phyloP scores from a whole-genome alignment of 164 flowering plant species.

The Santalum album region DNA sequence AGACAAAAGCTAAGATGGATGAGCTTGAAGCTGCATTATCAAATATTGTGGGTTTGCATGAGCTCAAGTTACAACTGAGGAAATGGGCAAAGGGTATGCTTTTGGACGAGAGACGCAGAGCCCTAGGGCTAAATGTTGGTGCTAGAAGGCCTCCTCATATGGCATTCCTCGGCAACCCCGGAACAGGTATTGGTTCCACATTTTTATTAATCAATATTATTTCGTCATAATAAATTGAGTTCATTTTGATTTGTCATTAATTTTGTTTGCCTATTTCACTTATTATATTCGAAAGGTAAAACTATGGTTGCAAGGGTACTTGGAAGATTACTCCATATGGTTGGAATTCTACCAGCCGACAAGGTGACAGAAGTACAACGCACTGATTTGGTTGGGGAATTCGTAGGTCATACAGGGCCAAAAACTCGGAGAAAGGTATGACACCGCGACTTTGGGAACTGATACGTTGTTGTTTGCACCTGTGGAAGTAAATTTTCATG shows the following conservation, averaged over 20 bases:
- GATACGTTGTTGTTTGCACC: neutral
- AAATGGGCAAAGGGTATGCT: slow-evolving; percentile 99
- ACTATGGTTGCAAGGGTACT: slow-evolving; percentile 94
- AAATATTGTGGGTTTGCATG: slow-evolving; percentile 77
- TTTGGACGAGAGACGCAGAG: slow-evolving; percentile 91
- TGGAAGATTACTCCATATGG: slow-evolving; percentile 83
- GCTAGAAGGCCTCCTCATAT: slow-evolving; percentile 83
- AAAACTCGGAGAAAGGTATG: slow-evolving; percentile 93
- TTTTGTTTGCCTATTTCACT: neutral
- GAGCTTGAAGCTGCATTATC: slow-evolving; percentile 70
- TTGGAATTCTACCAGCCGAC: slow-evolving; percentile 92
- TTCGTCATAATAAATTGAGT: neutral
- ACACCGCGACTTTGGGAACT: neutral
- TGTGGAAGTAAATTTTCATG: neutral
- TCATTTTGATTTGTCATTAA: neutral
- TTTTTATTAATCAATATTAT: neutral
- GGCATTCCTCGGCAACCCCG: slow-evolving; percentile 99
- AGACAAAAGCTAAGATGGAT: slow-evolving; percentile 86
- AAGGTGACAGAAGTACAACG: slow-evolving; percentile 96
- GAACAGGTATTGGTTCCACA: slow-evolving; percentile 60
- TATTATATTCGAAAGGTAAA: slow-evolving; percentile 51
- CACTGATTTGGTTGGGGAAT: slow-evolving; percentile 97
- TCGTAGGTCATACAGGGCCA: slow-evolving; percentile 99
- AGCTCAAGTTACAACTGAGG: slow-evolving; percentile 70
- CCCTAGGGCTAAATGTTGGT: slow-evolving; percentile 84